Conservation (phyloP, 2,329 filamentous ascomycete genomes). For the Ophiocordyceps camponoti-leonardi region DNA sequence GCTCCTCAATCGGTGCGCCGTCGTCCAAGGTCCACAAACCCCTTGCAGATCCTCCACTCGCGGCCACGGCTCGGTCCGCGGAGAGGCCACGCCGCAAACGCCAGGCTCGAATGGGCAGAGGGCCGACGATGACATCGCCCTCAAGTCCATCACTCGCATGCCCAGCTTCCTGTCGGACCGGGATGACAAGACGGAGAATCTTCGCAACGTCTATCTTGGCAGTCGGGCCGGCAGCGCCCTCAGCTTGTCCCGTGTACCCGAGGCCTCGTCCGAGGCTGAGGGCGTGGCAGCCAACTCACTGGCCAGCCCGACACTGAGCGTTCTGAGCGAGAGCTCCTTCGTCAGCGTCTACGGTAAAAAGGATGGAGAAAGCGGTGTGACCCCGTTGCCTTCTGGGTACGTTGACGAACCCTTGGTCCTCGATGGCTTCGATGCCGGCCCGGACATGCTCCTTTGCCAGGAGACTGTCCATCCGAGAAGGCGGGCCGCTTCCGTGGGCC, state of each 20-base stretch:
- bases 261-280: constrained; percentile 19
- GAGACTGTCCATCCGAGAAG: background rate
- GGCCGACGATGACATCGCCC: constrained; percentile 11
- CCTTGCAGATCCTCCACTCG: constrained; percentile 13
- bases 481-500: constrained; percentile 11
- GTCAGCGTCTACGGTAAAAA: constrained; percentile 39
- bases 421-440: constrained; percentile 9
- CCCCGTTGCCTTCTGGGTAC: constrained; percentile 8
- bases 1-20: constrained; percentile 33
- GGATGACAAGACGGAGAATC: constrained; percentile 40
- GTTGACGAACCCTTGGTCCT: constrained; percentile 14
- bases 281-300: constrained; percentile 19
- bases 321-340: constrained; percentile 52
- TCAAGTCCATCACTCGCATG: constrained; percentile 33
- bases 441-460: background rate
- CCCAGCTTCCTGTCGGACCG: constrained; percentile 47
- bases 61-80: constrained; percentile 11
- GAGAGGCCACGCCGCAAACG: constrained; percentile 7
- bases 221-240: constrained; percentile 27
- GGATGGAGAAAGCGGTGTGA: constrained; percentile 13
- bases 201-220: constrained; percentile 41
- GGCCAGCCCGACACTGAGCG: constrained; percentile 42
- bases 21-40: constrained; percentile 31
- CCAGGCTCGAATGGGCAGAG: constrained; percentile 5
- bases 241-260: constrained; percentile 30